phyloP scores from a whole-genome alignment of 2,329 filamentous ascomycete species.

The Ophiosphaerella narmari region DNA sequence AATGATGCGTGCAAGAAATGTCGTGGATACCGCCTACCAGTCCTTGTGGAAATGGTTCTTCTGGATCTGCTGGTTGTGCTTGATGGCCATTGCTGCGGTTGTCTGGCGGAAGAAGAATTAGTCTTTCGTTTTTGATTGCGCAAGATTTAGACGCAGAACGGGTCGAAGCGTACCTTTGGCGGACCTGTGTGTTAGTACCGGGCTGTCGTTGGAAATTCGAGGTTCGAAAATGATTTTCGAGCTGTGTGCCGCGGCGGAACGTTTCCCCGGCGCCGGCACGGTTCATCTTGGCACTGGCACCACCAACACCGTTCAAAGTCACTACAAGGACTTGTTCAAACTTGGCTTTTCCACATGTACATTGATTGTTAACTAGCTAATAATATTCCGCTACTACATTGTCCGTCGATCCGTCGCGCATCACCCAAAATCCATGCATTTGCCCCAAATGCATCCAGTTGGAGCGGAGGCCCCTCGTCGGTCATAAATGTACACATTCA shows the following conservation, averaged over 20 bases:
- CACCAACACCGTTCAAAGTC: background rate
- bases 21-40: slow-evolving; percentile 52
- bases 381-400: background rate
- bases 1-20: slow-evolving; percentile 6
- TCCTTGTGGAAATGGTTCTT: slow-evolving; percentile 77
- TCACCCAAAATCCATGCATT: background rate
- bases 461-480: background rate
- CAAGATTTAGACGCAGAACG: background rate
- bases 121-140: slow-evolving; percentile 7
- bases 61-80: slow-evolving; percentile 98
- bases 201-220: slow-evolving; percentile 20
- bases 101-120: slow-evolving; percentile 15
- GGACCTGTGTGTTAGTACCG: slow-evolving; percentile 43
- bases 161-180: slow-evolving; percentile 30
- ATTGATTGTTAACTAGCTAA: background rate
- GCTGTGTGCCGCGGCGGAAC: slow-evolving; percentile 23
- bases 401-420: background rate
- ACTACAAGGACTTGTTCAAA: background rate
- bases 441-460: background rate
- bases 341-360: background rate
- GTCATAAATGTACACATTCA: background rate
- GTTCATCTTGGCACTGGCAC: slow-evolving; percentile 8
- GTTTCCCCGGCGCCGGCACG: slow-evolving; percentile 17
- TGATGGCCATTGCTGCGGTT: slow-evolving; percentile 74
- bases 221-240: slow-evolving; percentile 19